phyloP scores from a whole-genome alignment of 306 rosid species.

The Pueraria montana region DNA sequence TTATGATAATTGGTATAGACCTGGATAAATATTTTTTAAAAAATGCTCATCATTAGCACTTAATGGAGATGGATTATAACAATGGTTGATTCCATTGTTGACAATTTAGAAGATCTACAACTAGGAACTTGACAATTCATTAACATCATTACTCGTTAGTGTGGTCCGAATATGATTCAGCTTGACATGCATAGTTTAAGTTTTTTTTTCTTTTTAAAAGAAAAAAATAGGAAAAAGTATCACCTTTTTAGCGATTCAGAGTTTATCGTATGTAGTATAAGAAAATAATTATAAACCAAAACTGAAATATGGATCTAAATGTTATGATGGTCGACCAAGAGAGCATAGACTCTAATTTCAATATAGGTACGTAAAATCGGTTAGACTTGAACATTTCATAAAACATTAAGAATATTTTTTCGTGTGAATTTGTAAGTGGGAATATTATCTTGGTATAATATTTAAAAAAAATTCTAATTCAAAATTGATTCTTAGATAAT shows the following conservation, averaged over 20 bases:
- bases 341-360: neutral
- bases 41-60: constrained; percentile 8
- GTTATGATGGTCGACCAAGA: neutral
- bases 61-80: constrained; percentile 1
- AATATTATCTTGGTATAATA: neutral
- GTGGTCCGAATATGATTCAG: constrained; percentile 7
- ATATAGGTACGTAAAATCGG: neutral
- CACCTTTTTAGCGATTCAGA: neutral
- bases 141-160: neutral
- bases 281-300: neutral
- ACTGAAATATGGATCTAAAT: neutral
- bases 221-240: neutral
- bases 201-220: neutral
- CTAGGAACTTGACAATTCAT: constrained; percentile 17
- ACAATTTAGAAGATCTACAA: constrained; percentile 35
- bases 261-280: neutral
- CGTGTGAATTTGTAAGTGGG: neutral
- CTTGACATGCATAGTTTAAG: neutral
- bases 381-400: neutral
- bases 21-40: neutral
- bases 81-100: constrained; percentile 35
- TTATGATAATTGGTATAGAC: constrained; percentile 24
- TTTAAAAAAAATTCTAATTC: neutral
- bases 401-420: neutral
- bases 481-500: neutral